phyloP scores from a whole-genome alignment of 108 stramenopile genomes.

The Cyclotella kingstonii region DNA sequence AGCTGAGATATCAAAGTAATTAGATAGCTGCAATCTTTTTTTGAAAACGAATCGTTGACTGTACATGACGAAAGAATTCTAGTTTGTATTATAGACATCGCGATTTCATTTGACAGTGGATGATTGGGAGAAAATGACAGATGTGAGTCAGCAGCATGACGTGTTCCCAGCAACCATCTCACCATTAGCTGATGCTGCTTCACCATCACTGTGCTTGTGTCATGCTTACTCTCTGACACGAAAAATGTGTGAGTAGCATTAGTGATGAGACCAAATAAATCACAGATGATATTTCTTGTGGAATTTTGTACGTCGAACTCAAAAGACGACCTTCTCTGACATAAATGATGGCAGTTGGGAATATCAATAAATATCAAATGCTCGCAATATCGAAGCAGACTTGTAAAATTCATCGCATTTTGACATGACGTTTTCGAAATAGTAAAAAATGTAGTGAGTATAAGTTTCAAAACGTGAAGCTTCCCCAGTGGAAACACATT shows the following conservation, averaged over 20 bases:
- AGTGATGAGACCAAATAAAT: conserved; percentile 9
- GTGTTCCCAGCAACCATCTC: conserved; percentile 17
- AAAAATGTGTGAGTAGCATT: conserved; percentile 14
- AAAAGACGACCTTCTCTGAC: conserved; percentile 2
- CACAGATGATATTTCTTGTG: conserved; percentile 13
- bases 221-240: not conserved
- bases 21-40: conserved; percentile 20
- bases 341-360: conserved; percentile 25
- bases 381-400: conserved; percentile 11
- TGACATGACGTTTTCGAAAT: not conserved
- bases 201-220: conserved; percentile 8
- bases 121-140: conserved; percentile 11
- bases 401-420: not conserved
- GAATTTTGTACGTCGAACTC: conserved; percentile 2
- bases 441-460: conserved; percentile 13
- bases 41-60: conserved; percentile 4
- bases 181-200: conserved; percentile 35
- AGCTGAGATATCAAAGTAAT: conserved; percentile 24
- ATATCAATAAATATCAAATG: conserved; percentile 15
- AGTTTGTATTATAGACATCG: conserved; percentile 16
- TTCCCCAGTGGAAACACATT: conserved; percentile 21
- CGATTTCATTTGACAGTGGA: conserved; percentile 34
- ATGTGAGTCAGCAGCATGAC: not conserved
- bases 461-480: conserved; percentile 15
- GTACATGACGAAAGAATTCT: conserved; percentile 20